Evolutionary conservation across 2,329 filamentous ascomycete species (phyloP), one percentile per base, ranked within the genome.

Genomic region (Tolypocladium amazonense): DNA sequence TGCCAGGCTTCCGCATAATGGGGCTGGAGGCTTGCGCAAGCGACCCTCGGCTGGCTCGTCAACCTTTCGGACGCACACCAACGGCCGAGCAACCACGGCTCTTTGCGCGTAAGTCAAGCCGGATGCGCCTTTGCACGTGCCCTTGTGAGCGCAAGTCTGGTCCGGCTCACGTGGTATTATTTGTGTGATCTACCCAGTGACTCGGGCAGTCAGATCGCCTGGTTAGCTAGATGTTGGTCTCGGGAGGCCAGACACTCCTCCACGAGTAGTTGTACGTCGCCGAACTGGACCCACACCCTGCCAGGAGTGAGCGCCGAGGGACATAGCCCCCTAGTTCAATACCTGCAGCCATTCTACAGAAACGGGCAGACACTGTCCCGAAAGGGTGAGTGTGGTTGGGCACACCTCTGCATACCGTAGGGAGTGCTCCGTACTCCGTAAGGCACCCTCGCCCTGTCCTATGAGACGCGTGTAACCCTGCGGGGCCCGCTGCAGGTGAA

Each of bases 81-180:
- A 37, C 15, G 25, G 25, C 25, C 3, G 23, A 6, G 45, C 12
- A 20, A 27, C 8, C 27, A 52, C 27, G 27, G 11, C 47, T 18
- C 50, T 35, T 9, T 7, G 9, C 7, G 11, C 4, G 41, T n/a
- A 20, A n/a, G 39, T 30, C 47, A 18, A 33, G 47, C 27, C 18
- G 18, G 47, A 33, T 7, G 50, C 30, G 30, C 20, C 27, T 11
- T 11, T 12, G 23, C 50, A 35, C 9, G 30, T 53, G 18, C 20
- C 1, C 30, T 23, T 53, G 20, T 35, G 50, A 14, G 50, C 50
- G 35, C 50, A 53, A 53, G 30, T 35, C 47, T 33, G 47, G 47
- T 9, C 25, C 25, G 15, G 45, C 20, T 58, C 58, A 61, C 60
- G 60, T 59, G 60, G 55, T 59, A 47, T 35, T 3, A 15, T 41